These are phyloP conservation scores for Xerocomellus intermedius DNA, from an alignment of 768 basidiomycete species.

Conservation along the genomic window DNA sequence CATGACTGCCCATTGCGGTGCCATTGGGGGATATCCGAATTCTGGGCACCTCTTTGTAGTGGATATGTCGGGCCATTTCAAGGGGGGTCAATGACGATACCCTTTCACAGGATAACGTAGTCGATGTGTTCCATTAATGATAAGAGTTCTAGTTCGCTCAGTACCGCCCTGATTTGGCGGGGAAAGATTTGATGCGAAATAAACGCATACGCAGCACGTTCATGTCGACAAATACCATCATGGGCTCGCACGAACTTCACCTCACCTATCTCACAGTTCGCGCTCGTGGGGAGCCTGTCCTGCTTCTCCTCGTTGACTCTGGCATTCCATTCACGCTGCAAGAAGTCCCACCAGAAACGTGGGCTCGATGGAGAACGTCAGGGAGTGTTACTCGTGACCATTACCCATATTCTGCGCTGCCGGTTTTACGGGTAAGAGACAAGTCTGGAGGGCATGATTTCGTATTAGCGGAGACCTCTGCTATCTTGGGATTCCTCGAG, in stretches of 20 bases:
- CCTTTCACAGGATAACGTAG: conserved; percentile 20
- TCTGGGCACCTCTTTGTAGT: conserved; percentile 37
- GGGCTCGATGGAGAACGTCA: conserved; percentile 16
- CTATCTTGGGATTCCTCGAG: conserved; percentile 24
- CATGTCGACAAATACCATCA: background rate
- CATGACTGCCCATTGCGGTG: conserved; percentile 52
- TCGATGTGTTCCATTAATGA: background rate
- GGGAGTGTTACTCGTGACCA: conserved; percentile 14
- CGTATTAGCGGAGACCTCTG: conserved; percentile 25
- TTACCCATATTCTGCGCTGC: conserved; percentile 27
- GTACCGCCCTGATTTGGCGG: background rate
- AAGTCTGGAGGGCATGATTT: conserved; percentile 12
- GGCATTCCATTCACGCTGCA: conserved; percentile 23
- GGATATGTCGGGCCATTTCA: conserved; percentile 27
- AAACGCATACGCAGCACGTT: background rate
- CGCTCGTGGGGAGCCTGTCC: conserved; percentile 26
- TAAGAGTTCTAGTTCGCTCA: background rate
- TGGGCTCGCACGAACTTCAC: conserved; percentile 18
- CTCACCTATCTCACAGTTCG: conserved; percentile 24
- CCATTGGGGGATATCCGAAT: conserved; percentile 46
- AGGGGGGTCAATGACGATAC: conserved; percentile 25
- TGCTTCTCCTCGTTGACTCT: conserved; percentile 26
- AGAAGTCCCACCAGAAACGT: conserved; percentile 14
- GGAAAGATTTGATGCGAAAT: background rate
- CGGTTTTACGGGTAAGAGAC: conserved; percentile 23